Base-by-base conservation (phyloP, 768 basidiomycete species). In the Suillus americanus region DNA sequence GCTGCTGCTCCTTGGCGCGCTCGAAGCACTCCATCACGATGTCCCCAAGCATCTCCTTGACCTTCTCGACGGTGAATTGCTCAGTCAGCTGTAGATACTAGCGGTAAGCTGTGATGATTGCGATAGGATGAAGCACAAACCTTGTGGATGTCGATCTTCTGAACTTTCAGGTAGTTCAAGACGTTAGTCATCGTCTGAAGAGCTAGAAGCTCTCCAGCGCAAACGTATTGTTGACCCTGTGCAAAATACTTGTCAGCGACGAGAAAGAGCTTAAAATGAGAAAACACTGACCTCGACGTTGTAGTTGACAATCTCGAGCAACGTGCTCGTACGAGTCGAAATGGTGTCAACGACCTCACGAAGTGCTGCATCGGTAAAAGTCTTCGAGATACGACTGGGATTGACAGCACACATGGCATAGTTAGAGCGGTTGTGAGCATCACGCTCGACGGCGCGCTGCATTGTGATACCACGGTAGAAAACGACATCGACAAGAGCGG, bases 401-500 rank as follows among this genome's bases (percentile, higher is more conserved):
- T 99, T 99, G 70, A 97, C 92, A n/a, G 97, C 97, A 77, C 95
- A 96, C 97, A 99, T 99, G 10, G 95, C 96, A 71, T 98, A 99
- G 75, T 96, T 95, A 30, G 94, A 97, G 43, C 97, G 87, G 72
- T 96, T 96, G 64, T 92, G 82, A 2, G 90, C 82, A 73, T 99
- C 97, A 38, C 97, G 94, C 78, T 97, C 95, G 64, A 99, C 97
- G 33, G 97, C 97, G 28, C 97, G 94, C 74, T 99, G 97, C 97
- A 99, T 99, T 41, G 97, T 99, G 74, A 99, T 96, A 70, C 97
- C 97, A 75, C 97, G 94, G 78, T 98, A 99, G 85, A 99, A 99
- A 33, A 99, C 97, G 72, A 99, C 94, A 69, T 99, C 97, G 72
- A 96, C 94, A 56, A 99, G 88, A 2, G 94, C 88, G 23, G 97